Percentiles rank a stretch among this genome's conserved stretches.
Evolutionary conservation across 139 green algal species (phyloP).

Genomic region (Bryopsis sp.): DNA sequence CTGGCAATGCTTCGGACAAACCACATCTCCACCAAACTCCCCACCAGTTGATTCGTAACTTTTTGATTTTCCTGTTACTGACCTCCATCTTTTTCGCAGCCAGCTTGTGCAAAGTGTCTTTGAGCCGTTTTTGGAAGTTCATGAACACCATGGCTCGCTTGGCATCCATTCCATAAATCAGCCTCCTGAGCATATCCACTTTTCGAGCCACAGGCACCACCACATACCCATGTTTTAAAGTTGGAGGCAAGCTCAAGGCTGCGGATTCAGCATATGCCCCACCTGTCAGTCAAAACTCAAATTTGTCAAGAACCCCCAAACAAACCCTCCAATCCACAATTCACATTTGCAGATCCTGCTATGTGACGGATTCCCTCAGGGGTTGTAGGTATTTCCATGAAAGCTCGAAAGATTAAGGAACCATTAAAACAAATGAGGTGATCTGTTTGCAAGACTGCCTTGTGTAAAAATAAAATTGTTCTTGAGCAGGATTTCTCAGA

Average conservation of each 20-base stretch:
- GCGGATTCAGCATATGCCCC: not conserved
- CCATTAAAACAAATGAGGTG: too few relatives aligned
- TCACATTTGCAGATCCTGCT: too few relatives aligned
- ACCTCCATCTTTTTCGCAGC: constrained; percentile 61
- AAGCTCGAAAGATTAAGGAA: too few relatives aligned
- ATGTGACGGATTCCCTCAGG: too few relatives aligned
- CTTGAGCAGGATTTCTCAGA: too few relatives aligned
- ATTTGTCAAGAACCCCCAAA: too few relatives aligned
- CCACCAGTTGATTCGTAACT: too few relatives aligned
- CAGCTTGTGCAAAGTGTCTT: constrained; percentile 79
- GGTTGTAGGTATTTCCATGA: too few relatives aligned
- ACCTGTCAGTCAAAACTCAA: not conserved
- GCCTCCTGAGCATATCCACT: constrained; percentile 68
- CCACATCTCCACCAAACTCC: not conserved
- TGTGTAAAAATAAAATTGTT: too few relatives aligned
- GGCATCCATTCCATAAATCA: constrained; percentile 69
- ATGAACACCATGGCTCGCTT: constrained; percentile 84
- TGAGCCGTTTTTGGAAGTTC: constrained; percentile 85
- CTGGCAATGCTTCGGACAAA: not conserved
- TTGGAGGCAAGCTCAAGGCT: constrained; percentile 29
- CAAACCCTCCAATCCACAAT: too few relatives aligned
- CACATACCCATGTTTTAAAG: constrained; percentile 27
- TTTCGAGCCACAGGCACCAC: constrained; percentile 31
- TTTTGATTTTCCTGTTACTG: too few relatives aligned
- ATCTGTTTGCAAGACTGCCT: too few relatives aligned